phyloP scores from a whole-genome alignment of 2,329 filamentous ascomycete genomes.

The Alternaria conjuncta region DNA sequence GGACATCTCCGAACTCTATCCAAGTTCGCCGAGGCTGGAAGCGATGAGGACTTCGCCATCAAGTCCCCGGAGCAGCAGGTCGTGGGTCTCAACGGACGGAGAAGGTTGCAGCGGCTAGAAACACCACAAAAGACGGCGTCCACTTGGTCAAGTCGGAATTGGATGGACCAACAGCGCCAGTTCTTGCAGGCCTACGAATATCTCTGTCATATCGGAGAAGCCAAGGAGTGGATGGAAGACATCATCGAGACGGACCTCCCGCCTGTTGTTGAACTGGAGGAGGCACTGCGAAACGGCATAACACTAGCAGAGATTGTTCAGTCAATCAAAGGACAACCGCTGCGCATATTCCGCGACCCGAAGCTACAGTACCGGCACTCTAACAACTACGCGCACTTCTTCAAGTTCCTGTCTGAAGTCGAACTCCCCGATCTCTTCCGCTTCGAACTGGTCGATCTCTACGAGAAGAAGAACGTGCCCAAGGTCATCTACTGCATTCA shows the following conservation, averaged over 20 bases:
- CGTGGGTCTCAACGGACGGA: constrained; percentile 81
- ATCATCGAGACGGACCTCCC: constrained; percentile 85
- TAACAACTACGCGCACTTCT: constrained; percentile 97
- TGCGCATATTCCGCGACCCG: constrained; percentile 83
- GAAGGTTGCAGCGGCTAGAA: constrained; percentile 76
- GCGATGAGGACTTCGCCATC: constrained; percentile 81
- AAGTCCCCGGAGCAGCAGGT: constrained; percentile 83
- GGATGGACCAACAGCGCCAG: constrained; percentile 99
- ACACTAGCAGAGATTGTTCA: constrained; percentile 94
- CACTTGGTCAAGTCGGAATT: constrained; percentile 81
- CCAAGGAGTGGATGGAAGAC: constrained; percentile 98
- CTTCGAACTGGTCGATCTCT: constrained; percentile 95
- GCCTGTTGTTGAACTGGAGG: constrained; percentile 90
- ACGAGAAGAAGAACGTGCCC: constrained; percentile 99
- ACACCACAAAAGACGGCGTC: constrained; percentile 60
- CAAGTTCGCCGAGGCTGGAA: constrained; percentile 76
- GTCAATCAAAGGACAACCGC: constrained; percentile 75
- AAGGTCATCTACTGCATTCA: constrained; percentile 99
- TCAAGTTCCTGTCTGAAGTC: constrained; percentile 88
- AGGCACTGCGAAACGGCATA: constrained; percentile 89
- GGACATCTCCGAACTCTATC: constrained; percentile 88
- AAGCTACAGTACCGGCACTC: constrained; percentile 94
- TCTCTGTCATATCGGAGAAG: constrained; percentile 97
- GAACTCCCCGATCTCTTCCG: constrained; percentile 94
- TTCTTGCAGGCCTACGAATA: constrained; percentile 98